phyloP scores from a whole-genome alignment of 371 early-diverging fungal species.

The Amoeboaphelidium occidentale region DNA sequence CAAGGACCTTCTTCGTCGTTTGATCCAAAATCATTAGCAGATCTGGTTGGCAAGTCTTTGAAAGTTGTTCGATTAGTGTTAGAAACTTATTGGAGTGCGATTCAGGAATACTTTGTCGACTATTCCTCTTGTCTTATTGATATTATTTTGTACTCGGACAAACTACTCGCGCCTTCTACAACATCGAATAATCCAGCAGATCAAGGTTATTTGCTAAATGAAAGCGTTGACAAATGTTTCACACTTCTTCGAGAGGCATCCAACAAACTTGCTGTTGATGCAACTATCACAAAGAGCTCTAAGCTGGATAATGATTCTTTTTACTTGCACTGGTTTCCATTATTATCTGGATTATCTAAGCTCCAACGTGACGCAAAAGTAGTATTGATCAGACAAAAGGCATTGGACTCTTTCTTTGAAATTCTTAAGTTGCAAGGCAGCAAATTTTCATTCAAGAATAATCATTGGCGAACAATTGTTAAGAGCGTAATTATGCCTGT shows the following conservation, averaged over 20 bases:
- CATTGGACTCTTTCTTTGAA: slow-evolving; percentile 19
- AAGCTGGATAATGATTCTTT: slow-evolving; percentile 24
- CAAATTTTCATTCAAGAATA: slow-evolving; percentile 15
- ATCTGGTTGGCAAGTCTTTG: slow-evolving; percentile 40
- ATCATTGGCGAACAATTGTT: slow-evolving; percentile 17
- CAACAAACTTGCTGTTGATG: neutral
- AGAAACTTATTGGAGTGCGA: neutral
- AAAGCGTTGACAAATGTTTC: neutral
- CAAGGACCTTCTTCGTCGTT: neutral
- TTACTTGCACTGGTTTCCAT: slow-evolving; percentile 27
- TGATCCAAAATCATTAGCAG: neutral
- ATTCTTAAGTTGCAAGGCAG: slow-evolving; percentile 11
- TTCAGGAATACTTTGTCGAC: neutral
- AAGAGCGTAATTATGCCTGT: slow-evolving; percentile 20
- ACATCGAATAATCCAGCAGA: neutral
- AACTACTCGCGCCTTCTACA: neutral
- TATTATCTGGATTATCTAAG: slow-evolving; percentile 22
- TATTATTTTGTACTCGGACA: neutral
- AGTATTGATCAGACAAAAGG: slow-evolving; percentile 10
- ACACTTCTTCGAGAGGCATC: slow-evolving; percentile 2
- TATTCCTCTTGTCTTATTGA: neutral
- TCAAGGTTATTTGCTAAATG: neutral
- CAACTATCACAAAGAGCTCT: neutral
- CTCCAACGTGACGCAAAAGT: slow-evolving; percentile 16
- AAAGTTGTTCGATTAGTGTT: slow-evolving; percentile 30